These are phyloP conservation scores for Amaranthus cruentus DNA, from an alignment of 148 eudicot genomes.

Conservation along the genomic window DNA sequence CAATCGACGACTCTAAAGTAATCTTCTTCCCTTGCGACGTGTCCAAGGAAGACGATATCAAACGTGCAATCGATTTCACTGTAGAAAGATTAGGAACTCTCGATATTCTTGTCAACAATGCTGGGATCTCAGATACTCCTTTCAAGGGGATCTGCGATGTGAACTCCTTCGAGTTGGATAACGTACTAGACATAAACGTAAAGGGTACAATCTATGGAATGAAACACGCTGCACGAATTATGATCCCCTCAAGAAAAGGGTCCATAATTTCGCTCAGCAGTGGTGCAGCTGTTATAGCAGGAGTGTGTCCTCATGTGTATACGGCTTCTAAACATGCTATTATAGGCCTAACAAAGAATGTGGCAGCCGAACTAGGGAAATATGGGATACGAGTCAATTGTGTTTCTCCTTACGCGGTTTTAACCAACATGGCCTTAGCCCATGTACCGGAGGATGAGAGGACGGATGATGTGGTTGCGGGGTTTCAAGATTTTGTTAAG, in stretches of 20 bases:
- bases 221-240: constrained; percentile 88
- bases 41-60: constrained; percentile 57
- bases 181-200: constrained; percentile 65
- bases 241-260: constrained; percentile 81
- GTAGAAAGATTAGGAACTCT: constrained; percentile 65
- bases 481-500: constrained; percentile 49
- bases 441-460: constrained; percentile 70
- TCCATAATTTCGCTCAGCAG: constrained; percentile 66
- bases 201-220: constrained; percentile 82
- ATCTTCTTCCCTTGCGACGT: constrained; percentile 68
- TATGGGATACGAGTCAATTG: constrained; percentile 86
- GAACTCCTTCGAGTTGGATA: constrained; percentile 49
- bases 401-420: constrained; percentile 83
- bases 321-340: constrained; percentile 86
- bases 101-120: constrained; percentile 87
- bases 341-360: constrained; percentile 77
- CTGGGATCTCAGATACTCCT: constrained; percentile 66
- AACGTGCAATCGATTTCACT: constrained; percentile 57
- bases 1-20: constrained; percentile 37
- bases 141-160: constrained; percentile 57
- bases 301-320: constrained; percentile 77
- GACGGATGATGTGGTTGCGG: constrained; percentile 56
- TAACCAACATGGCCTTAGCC: constrained; percentile 58
- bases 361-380: constrained; percentile 85
- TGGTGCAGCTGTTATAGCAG: constrained; percentile 55